These are phyloP conservation scores for Melampsora larici-populina DNA, from an alignment of 1,284 basidiomycete species.

Conservation along the genomic window DNA sequence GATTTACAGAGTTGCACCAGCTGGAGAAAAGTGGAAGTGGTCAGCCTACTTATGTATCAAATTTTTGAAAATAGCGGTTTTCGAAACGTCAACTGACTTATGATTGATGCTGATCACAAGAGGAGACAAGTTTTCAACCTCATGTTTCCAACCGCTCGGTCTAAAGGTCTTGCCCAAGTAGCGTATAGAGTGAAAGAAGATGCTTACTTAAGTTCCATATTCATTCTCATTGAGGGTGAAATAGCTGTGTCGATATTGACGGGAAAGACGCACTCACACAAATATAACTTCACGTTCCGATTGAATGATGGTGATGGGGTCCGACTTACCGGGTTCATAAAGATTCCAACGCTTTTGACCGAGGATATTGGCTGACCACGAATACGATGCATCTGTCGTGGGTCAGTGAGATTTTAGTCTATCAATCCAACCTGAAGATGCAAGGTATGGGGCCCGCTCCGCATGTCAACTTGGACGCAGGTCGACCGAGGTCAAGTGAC, in stretches of 20 bases:
- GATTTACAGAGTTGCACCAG: slow-evolving; percentile 59
- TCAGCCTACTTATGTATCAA: neutral
- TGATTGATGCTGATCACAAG: slow-evolving; percentile 54
- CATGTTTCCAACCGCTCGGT: slow-evolving; percentile 37
- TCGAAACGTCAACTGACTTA: slow-evolving; percentile 52
- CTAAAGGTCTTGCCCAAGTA: neutral
- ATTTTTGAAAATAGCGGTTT: slow-evolving; percentile 2
- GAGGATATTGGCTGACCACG: slow-evolving; percentile 61
- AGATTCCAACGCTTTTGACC: slow-evolving; percentile 61
- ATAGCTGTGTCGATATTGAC: neutral
- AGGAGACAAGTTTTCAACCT: slow-evolving; percentile 36
- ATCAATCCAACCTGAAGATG: neutral
- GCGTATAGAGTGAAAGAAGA: neutral
- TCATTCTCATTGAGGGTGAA: slow-evolving; percentile 49
- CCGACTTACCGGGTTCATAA: slow-evolving; percentile 56
- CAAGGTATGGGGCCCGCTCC: too few relatives aligned
- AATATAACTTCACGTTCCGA: slow-evolving; percentile 45
- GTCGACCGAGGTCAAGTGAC: neutral
- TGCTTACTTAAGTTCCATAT: neutral
- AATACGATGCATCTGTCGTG: slow-evolving; percentile 57
- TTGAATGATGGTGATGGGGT: slow-evolving; percentile 48
- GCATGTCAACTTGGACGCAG: too few relatives aligned
- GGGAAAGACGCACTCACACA: slow-evolving; percentile 46
- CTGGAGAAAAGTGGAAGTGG: slow-evolving; percentile 42
- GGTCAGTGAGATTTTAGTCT: too few relatives aligned